Evolutionary conservation across 108 stramenopile genomes (phyloP).

Genomic region (Stephanodiscus triporus): DNA sequence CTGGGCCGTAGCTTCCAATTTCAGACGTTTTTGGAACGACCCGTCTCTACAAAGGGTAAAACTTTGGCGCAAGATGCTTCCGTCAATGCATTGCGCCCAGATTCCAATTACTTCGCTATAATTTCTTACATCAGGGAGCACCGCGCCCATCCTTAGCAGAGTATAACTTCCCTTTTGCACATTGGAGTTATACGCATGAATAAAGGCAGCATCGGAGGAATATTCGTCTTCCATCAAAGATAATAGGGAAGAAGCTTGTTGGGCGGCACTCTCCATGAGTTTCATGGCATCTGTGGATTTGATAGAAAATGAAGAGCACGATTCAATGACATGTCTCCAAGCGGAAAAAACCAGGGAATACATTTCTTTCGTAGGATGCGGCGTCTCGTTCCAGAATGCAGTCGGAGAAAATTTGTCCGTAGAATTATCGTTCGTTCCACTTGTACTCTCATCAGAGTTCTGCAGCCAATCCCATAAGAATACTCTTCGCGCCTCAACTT

Average conservation of each 20-base stretch:
- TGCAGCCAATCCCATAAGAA: constrained; percentile 32
- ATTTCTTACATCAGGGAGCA: constrained; percentile 35
- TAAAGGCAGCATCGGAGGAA: constrained; percentile 23
- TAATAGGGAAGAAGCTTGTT: constrained; percentile 23
- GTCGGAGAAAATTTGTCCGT: constrained; percentile 37
- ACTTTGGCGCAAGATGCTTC: constrained; percentile 9
- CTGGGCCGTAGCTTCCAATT: constrained; percentile 33
- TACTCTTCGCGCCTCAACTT: constrained; percentile 28
- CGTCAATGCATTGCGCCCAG: constrained; percentile 33
- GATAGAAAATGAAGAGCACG: constrained; percentile 20
- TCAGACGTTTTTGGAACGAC: constrained; percentile 20
- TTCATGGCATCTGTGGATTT: constrained; percentile 19
- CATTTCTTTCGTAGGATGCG: constrained; percentile 48
- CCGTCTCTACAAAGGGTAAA: constrained; percentile 12
- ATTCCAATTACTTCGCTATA: constrained; percentile 41
- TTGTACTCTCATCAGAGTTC: neutral
- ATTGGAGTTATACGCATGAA: constrained; percentile 27
- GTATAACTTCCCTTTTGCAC: constrained; percentile 21
- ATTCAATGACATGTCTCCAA: constrained; percentile 42
- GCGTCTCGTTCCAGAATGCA: constrained; percentile 34
- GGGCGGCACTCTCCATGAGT: constrained; percentile 26
- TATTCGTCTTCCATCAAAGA: constrained; percentile 29
- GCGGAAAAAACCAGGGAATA: constrained; percentile 28
- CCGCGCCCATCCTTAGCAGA: constrained; percentile 15
- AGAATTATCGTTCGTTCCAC: neutral